These are phyloP conservation scores for Hansenula sp. DNA, from an alignment of 1,139 yeast genomes.

Conservation along the genomic window DNA sequence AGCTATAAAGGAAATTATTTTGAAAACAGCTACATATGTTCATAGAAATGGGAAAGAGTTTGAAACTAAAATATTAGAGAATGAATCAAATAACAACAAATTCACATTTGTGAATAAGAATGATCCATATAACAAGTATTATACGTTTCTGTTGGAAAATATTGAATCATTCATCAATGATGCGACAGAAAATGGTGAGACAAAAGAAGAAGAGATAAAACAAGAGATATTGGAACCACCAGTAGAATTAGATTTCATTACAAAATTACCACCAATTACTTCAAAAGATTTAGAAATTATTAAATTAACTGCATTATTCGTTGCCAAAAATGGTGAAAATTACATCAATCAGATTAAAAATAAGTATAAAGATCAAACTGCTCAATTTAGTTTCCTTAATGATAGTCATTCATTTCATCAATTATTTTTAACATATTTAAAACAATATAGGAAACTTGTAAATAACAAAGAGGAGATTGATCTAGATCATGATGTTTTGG, in stretches of 20 bases:
- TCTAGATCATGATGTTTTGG: conserved; percentile 34
- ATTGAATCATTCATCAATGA: conserved; percentile 15
- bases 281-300: conserved; percentile 63
- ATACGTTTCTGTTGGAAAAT: conserved; percentile 35
- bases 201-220: conserved; percentile 2
- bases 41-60: conserved; percentile 62
- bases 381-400: conserved; percentile 68
- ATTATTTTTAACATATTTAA: conserved; percentile 45
- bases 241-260: conserved; percentile 36
- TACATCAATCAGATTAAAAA: conserved; percentile 38
- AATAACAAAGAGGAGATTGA: conserved; percentile 19
- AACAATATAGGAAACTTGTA: conserved; percentile 50
- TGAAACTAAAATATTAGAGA: conserved; percentile 51
- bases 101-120: conserved; percentile 56
- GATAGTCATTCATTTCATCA: conserved; percentile 56
- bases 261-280: conserved; percentile 52
- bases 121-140: conserved; percentile 57
- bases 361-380: conserved; percentile 35
- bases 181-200: conserved; percentile 3
- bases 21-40: conserved; percentile 71
- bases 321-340: conserved; percentile 44
- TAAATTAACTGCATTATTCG: conserved; percentile 67
- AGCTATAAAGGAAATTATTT: conserved; percentile 52
- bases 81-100: conserved; percentile 44
- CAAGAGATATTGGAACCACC: conserved; percentile 5